Evolutionary conservation across 1,284 basidiomycete species (phyloP), one percentile per base, ranked within the genome.

Genomic region (Inonotus hispidus): DNA sequence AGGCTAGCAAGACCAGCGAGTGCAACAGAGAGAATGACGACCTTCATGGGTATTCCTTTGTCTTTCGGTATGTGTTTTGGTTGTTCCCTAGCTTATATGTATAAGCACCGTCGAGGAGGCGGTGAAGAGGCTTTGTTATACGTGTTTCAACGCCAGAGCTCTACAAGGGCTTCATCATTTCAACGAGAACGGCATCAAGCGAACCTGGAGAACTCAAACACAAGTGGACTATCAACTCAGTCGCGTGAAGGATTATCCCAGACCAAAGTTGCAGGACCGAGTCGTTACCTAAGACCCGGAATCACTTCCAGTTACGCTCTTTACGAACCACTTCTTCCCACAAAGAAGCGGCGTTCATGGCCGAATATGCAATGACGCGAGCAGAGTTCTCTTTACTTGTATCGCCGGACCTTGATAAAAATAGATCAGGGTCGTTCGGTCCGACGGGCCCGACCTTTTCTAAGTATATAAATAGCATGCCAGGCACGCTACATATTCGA

Each of bases 1-100:
- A 57, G 27, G 41, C 46, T 47, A 3, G 56, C 56, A 29, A 57
- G 27, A 35, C 43, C 43, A 23, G 47, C 56, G 21, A 57, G 41
- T 10, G 32, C 10, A 21, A 32, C 27, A 35, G 43, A 45, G 29
- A 47, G 8, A 8, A 57, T 3, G 27, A 46, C 39, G 25, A 45
- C 41, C 47, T 57, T 46, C 56, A 57, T 57, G 45, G 11, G 19
- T 39, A n/a, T 8, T 13, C 16, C 27, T 56, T 16, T 46, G 19
- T 3, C n/a, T n/a, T 21, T 25, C 21, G 19, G 21, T 8, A 45
- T 14, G 10, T 14, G 27, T 29, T 13, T 57, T 14, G 3, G 7
- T 32, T 57, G n/a, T n/a, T 35, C 10, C 7, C 10, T 23, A n/a
- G 4, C 32, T 52, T 52, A 52, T 52, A 35, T 21, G 7, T 21